Conservation (phyloP, 129 eudicot genomes). For the Artemisia tridentata region DNA sequence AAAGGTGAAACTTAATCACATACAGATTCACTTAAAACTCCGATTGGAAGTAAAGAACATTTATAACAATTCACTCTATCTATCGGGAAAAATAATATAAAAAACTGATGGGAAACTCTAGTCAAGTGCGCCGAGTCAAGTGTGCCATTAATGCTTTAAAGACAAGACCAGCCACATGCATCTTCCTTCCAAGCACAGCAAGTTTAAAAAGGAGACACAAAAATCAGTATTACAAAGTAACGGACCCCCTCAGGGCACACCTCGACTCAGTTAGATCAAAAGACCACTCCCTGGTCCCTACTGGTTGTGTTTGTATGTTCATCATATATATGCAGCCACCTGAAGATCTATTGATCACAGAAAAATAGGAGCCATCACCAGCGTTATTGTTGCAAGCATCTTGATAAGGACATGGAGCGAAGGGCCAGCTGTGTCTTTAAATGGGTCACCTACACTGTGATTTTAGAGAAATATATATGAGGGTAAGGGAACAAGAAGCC, state of each 20-base stretch:
- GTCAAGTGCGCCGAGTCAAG: slow-evolving; percentile 6
- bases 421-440: slow-evolving; percentile 99
- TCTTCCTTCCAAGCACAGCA: slow-evolving; percentile 17
- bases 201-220: slow-evolving; percentile 13
- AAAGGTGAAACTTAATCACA: too few relatives aligned
- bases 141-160: slow-evolving; percentile 17
- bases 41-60: background rate
- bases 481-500: background rate
- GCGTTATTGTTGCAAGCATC: slow-evolving; percentile 93
- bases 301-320: slow-evolving; percentile 4
- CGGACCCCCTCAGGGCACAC: background rate
- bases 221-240: slow-evolving; percentile 16
- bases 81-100: background rate
- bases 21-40: too few relatives aligned
- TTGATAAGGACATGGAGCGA: slow-evolving; percentile 93
- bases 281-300: slow-evolving; percentile 2
- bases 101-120: slow-evolving; percentile 20
- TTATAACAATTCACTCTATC: background rate
- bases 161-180: slow-evolving; percentile 18
- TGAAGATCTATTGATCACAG: slow-evolving; percentile 40
- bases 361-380: slow-evolving; percentile 96
- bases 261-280: background rate
- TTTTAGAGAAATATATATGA: background rate
- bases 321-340: slow-evolving; percentile 17
- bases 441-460: slow-evolving; percentile 94